Evolutionary conservation across 306 rosid species (phyloP), one percentile per base, ranked within the genome.

Genomic region (Rosa multiflora): DNA sequence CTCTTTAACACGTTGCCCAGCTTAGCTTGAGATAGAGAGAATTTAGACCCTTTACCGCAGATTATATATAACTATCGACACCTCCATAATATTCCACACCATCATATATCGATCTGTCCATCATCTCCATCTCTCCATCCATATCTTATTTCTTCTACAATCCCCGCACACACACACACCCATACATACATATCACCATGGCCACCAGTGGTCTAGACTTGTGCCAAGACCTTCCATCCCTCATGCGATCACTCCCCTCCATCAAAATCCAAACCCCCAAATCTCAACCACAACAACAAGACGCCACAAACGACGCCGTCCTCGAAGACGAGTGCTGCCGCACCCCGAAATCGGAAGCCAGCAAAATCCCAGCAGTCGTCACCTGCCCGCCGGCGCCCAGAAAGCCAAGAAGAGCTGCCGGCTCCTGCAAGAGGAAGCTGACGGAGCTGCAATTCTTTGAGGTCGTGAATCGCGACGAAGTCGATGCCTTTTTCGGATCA

Each of bases 341-440:
- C 63, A 86, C 92, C 1, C 92, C 92, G 7, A 86, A 83, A 35
- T 83, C 90, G 5, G 79, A 74, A 39, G 83, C 83, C 17, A 61
- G 83, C 74, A 82, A 74, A 66, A 86, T 88, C 72, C 90, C 92
- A 18, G 59, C 56, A 40, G 51, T 85, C 56, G 20, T 84, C 17
- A 69, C 76, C 63, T 88, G 92, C 35, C 92, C 92, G 23, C 88
- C 90, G 7, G 90, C 92, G 9, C 92, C 92, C 4, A 70, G 86
- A 58, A 89, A 89, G 79, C 85, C 87, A 10, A 80, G 71, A 52
- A 72, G 81, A 44, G 76, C 80, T 6, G 83, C 39, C 5, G 66
- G 82, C 4, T 51, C 84, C 9, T 86, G 90, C 82, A 86, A 87
- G 78, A 73, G 92, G 51, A 86, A 85, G 47, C 68, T 88, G 46